Percentiles rank a stretch among this genome's conserved stretches.
phyloP scores from a whole-genome alignment of 2,329 filamentous ascomycete genomes.

The Phialocephala subalpina region DNA sequence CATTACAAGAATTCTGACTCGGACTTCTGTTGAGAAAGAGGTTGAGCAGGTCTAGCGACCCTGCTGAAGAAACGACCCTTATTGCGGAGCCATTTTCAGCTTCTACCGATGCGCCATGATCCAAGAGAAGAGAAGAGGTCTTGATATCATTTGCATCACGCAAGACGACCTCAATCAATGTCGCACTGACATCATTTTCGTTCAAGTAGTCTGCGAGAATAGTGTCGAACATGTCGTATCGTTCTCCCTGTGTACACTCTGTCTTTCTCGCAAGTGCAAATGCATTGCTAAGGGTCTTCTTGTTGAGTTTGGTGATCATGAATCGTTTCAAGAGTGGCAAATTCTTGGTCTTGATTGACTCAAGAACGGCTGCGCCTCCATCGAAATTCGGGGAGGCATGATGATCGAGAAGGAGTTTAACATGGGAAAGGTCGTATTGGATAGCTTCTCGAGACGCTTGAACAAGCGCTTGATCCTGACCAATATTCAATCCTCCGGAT shows the following conservation, averaged over 20 bases:
- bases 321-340: conserved; percentile 15
- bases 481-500: conserved; percentile 5
- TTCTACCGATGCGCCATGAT: conserved; percentile 15
- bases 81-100: conserved; percentile 9
- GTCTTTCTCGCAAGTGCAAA: not conserved
- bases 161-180: conserved; percentile 6
- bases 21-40: conserved; percentile 5
- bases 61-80: not conserved
- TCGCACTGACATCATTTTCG: not conserved
- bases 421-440: conserved; percentile 9
- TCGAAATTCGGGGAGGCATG: conserved; percentile 11
- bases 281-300: conserved; percentile 5
- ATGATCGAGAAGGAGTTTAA: conserved; percentile 13
- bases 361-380: conserved; percentile 6
- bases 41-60: conserved; percentile 10
- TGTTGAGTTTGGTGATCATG: not conserved
- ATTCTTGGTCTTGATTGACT: conserved; percentile 15
- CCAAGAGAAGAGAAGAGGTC: conserved; percentile 8
- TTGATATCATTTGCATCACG: conserved; percentile 13
- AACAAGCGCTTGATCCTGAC: conserved; percentile 14
- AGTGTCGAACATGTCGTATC: conserved; percentile 9
- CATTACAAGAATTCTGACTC: not conserved
- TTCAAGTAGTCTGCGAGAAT: not conserved
- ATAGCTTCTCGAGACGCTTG: conserved; percentile 12
- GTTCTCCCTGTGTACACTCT: conserved; percentile 11